Evolutionary conservation across 2,329 filamentous ascomycete genomes (phyloP).

Genomic region (Talaromyces sp.): DNA sequence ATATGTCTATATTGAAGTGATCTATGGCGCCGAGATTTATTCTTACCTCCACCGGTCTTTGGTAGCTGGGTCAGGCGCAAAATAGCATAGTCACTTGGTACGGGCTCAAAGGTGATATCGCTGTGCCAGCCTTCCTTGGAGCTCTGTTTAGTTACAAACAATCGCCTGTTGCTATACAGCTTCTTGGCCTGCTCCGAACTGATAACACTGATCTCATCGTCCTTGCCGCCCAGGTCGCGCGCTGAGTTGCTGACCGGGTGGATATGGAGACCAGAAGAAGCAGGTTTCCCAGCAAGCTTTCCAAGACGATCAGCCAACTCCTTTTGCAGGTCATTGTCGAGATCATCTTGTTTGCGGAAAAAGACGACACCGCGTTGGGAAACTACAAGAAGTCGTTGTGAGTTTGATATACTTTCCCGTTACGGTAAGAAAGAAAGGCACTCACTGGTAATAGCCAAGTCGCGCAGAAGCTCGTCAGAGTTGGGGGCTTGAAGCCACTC

Average conservation of each 20-base stretch:
- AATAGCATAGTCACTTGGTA: constrained; percentile 45
- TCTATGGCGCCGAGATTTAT: background rate
- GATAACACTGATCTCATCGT: constrained; percentile 48
- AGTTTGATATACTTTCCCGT: background rate
- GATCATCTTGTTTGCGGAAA: constrained; percentile 9
- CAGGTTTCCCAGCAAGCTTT: constrained; percentile 44
- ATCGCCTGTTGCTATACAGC: constrained; percentile 45
- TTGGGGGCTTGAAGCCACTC: constrained; percentile 44
- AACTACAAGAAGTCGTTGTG: background rate
- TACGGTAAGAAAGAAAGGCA: background rate
- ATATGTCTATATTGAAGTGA: background rate
- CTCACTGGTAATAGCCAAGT: constrained; percentile 30
- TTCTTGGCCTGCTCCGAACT: constrained; percentile 34
- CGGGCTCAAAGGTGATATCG: constrained; percentile 46
- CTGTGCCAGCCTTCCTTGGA: constrained; percentile 42
- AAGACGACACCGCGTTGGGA: constrained; percentile 41
- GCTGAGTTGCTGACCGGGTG: constrained; percentile 47
- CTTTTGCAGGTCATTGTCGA: constrained; percentile 28
- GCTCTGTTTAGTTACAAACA: constrained; percentile 27
- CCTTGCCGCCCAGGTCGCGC: constrained; percentile 41
- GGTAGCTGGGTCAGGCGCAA: constrained; percentile 41
- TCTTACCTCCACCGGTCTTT: constrained; percentile 35
- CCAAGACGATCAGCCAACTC: constrained; percentile 38
- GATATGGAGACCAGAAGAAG: constrained; percentile 41
- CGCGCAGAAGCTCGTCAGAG: constrained; percentile 29